Evolutionary conservation across 257 asterid genomes (phyloP).

Genomic region (Misopates orontium): DNA sequence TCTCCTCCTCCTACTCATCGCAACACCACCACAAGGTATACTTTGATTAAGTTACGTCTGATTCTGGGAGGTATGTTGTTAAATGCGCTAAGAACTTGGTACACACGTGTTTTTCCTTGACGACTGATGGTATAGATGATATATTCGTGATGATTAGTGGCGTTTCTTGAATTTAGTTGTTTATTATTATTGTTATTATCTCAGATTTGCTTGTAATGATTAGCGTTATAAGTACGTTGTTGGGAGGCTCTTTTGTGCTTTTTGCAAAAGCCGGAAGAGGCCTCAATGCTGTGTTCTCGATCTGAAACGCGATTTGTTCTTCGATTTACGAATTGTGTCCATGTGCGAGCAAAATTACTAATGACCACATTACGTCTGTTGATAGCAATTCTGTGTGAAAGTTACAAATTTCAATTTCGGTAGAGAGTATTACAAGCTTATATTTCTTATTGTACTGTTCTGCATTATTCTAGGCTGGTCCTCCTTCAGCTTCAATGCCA

Average conservation of each 20-base stretch:
- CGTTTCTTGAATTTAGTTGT: no score
- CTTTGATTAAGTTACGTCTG: no score
- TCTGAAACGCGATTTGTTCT: background rate
- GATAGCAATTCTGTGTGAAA: background rate
- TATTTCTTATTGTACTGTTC: background rate
- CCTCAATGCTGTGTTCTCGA: background rate
- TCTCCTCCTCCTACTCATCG: slow-evolving; percentile 46
- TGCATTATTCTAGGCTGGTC: slow-evolving; percentile 41
- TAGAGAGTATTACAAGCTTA: slow-evolving; percentile 8
- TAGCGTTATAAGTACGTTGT: no score
- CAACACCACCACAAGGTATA: slow-evolving; percentile 66
- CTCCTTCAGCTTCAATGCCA: slow-evolving; percentile 38
- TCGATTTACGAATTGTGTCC: background rate
- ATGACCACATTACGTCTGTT: background rate
- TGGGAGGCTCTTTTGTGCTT: no score
- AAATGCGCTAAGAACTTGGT: no score
- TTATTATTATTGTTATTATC: no score
- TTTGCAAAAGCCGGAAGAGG: background rate
- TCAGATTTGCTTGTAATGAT: background rate
- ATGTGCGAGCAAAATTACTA: background rate
- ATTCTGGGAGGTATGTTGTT: no score
- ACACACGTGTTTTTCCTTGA: no score
- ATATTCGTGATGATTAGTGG: no score
- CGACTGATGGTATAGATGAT: no score
- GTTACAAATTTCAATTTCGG: slow-evolving; percentile 9